A percentile compares a stretch with the other conserved stretches of the same genome.
Evolutionary conservation across 768 basidiomycete genomes (phyloP).

Genomic region (Russula sp.): DNA sequence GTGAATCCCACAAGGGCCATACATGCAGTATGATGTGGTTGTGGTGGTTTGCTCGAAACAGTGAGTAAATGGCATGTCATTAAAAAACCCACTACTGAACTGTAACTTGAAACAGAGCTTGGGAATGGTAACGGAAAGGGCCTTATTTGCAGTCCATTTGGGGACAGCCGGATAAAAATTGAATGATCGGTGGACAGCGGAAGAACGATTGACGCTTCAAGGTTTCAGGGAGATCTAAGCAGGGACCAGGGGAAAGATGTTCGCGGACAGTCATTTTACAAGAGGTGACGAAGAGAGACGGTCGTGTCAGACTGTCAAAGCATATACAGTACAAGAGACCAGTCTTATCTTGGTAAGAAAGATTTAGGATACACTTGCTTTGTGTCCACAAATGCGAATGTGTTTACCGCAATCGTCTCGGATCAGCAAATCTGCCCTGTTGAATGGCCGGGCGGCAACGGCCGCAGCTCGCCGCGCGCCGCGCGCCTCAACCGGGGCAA

Average conservation of each 20-base stretch:
- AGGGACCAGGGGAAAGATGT: conserved; percentile 13
- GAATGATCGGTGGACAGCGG: not conserved
- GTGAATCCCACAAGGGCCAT: conserved; percentile 20
- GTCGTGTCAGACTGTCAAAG: not conserved
- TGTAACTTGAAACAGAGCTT: not conserved
- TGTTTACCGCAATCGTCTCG: no score
- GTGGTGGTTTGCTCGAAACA: conserved; percentile 1
- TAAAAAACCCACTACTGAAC: not conserved
- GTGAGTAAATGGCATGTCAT: not conserved
- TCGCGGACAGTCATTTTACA: no score
- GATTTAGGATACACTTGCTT: not conserved
- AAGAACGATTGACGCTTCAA: not conserved
- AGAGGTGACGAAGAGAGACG: not conserved
- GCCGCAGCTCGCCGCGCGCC: no score
- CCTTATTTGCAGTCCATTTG: no score
- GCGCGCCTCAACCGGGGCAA: no score
- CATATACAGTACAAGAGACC: not conserved
- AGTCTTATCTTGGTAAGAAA: not conserved
- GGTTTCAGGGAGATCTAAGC: not conserved
- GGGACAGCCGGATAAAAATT: not conserved
- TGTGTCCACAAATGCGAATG: conserved; percentile 5
- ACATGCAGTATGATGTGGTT: not conserved
- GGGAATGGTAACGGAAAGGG: not conserved
- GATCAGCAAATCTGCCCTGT: no score
- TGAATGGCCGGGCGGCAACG: no score